Percentiles rank a stretch among this genome's conserved stretches.
These are phyloP conservation scores for Rhodotorula graminis DNA, from an alignment of 768 basidiomycete genomes.

Conservation along the genomic window DNA sequence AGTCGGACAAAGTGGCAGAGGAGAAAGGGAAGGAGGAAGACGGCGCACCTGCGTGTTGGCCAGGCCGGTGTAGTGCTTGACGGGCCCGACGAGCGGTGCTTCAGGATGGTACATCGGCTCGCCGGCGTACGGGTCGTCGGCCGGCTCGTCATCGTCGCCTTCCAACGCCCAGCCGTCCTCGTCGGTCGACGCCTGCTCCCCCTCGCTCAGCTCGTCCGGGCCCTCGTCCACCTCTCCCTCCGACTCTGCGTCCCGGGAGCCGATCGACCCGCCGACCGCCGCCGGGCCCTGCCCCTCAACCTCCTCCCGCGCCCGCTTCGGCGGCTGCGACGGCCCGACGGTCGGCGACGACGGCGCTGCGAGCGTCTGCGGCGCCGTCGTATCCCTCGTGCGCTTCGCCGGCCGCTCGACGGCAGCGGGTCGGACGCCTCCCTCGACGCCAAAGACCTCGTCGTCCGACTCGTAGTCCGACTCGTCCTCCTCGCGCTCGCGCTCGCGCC, in stretches of 20 bases:
- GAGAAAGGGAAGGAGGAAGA: background rate
- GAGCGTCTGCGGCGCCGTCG: background rate
- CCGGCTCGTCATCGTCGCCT: background rate
- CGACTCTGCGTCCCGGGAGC: background rate
- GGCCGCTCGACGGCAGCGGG: background rate
- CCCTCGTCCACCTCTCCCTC: background rate
- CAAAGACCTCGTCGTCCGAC: background rate
- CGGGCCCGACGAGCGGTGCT: slow-evolving; percentile 36
- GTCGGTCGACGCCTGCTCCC: slow-evolving; percentile 1
- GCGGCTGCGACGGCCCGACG: background rate
- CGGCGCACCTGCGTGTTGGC: slow-evolving; percentile 26
- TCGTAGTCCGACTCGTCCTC: background rate
- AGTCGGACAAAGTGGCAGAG: background rate
- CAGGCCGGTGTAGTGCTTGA: slow-evolving; percentile 29
- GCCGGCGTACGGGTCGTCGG: background rate
- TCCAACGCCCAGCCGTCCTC: slow-evolving; percentile 4
- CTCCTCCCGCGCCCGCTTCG: background rate
- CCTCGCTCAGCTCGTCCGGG: background rate
- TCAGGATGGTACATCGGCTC: background rate
- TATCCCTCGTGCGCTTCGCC: background rate
- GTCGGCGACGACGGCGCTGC: background rate
- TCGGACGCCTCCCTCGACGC: no score
- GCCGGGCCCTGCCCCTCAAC: background rate
- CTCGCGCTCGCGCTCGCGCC: background rate
- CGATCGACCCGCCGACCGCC: background rate